Conservation (phyloP, 1,284 basidiomycete species). For the Puccinia triticina region DNA sequence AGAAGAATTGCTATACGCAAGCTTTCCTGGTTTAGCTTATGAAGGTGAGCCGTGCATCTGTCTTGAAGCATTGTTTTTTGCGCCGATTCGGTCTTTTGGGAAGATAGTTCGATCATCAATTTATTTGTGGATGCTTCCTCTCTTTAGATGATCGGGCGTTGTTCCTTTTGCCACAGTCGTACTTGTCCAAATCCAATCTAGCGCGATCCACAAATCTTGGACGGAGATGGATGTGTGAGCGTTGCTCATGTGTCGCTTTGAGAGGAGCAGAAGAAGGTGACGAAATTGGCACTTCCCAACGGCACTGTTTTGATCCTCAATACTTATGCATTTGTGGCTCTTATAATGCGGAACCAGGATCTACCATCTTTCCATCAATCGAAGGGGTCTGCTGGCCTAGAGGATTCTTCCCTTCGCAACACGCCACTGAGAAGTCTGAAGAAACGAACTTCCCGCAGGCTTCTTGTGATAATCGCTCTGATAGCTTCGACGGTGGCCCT, state of each 20-base stretch:
- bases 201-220: not conserved
- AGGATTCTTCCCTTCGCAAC: not conserved
- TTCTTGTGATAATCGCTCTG: not conserved
- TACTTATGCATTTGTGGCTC: not conserved
- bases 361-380: slow-evolving; percentile 1
- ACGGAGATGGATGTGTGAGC: not conserved
- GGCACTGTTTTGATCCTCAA: not conserved
- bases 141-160: not conserved
- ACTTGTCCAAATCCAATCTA: not conserved
- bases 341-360: slow-evolving; percentile 11
- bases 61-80: not conserved
- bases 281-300: not conserved
- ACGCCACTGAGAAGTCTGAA: not conserved
- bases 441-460: slow-evolving; percentile 11
- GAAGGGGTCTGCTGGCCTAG: not conserved
- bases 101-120: not conserved
- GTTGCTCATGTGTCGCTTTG: not conserved
- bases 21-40: no score
- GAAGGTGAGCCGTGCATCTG: no score
- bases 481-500: not conserved
- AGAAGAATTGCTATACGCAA: no score
- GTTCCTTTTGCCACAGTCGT: not conserved
- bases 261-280: not conserved
- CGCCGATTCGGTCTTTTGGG: not conserved
- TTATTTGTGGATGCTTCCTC: not conserved